Conservation (phyloP, 148 eudicot species). For the Spergularia bocconei region DNA sequence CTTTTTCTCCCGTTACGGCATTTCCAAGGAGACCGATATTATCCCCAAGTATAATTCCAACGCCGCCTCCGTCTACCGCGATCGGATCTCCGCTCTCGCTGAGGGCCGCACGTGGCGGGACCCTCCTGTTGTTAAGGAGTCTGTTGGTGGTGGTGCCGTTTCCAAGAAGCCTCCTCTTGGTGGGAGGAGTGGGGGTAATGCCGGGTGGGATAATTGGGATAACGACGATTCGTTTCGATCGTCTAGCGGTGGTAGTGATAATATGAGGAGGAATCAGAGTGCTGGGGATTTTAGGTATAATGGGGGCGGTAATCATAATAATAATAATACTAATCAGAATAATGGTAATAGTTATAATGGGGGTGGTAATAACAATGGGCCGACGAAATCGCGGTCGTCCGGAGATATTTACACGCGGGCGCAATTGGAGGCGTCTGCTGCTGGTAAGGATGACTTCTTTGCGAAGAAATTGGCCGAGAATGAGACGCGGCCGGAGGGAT, state of each 20-base stretch:
- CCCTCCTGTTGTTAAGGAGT: slow-evolving; percentile 74
- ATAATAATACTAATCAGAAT: slow-evolving; percentile 30
- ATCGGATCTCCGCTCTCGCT: slow-evolving; percentile 68
- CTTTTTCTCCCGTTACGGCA: slow-evolving; percentile 52
- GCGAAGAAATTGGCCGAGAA: slow-evolving; percentile 79
- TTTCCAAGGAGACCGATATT: slow-evolving; percentile 71
- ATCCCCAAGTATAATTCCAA: slow-evolving; percentile 68
- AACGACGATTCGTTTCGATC: slow-evolving; percentile 39
- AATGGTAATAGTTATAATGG: slow-evolving; percentile 33
- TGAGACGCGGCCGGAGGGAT: slow-evolving; percentile 68
- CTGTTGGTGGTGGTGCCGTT: slow-evolving; percentile 2
- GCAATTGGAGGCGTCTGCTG: slow-evolving; percentile 78
- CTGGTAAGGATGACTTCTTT: slow-evolving; percentile 69
- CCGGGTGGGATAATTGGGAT: slow-evolving; percentile 91
- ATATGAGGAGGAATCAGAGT: slow-evolving; percentile 72
- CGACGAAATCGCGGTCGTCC: slow-evolving; percentile 60
- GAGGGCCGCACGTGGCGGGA: slow-evolving; percentile 85
- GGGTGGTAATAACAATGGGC: slow-evolving; percentile 37
- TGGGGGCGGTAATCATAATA: slow-evolving; percentile 32
- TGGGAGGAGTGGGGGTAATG: slow-evolving; percentile 10
- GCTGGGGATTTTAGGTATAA: slow-evolving; percentile 58
- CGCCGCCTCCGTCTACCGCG: slow-evolving; percentile 76
- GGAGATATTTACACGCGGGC: slow-evolving; percentile 58
- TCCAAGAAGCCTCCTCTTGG: slow-evolving; percentile 13
- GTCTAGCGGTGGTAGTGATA: neutral